A percentile compares a stretch with the other conserved stretches of the same genome.
phyloP scores from a whole-genome alignment of 148 eudicot genomes.

The Tetragonia tetragonoides region DNA sequence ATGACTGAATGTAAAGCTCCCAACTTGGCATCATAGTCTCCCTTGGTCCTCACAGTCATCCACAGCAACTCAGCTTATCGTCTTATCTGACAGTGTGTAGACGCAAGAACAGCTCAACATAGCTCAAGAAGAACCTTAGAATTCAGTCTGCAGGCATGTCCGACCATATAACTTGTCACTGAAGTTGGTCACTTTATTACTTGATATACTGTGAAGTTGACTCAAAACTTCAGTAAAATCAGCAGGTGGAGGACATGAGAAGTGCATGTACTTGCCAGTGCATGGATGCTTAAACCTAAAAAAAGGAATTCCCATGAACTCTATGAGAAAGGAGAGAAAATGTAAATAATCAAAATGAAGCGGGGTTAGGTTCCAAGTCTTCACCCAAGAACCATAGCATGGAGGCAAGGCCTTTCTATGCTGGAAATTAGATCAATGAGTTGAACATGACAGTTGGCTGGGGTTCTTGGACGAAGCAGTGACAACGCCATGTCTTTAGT shows the following conservation, averaged over 20 bases:
- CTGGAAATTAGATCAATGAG: slow-evolving; percentile 51
- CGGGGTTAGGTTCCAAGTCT: slow-evolving; percentile 8
- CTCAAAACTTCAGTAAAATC: slow-evolving; percentile 63
- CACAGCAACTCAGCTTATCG: not conserved
- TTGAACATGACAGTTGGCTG: slow-evolving; percentile 41
- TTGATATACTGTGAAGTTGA: slow-evolving; percentile 40
- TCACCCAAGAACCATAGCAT: slow-evolving; percentile 93
- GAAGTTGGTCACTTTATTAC: slow-evolving; percentile 12
- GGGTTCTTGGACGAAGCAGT: slow-evolving; percentile 58
- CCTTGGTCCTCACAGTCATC: slow-evolving; percentile 1
- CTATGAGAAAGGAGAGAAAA: not conserved
- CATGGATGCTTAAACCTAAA: slow-evolving; percentile 82
- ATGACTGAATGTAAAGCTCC: not conserved
- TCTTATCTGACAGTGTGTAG: slow-evolving; percentile 3
- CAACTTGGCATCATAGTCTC: not conserved
- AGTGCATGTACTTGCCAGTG: slow-evolving; percentile 58
- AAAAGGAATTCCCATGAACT: not conserved
- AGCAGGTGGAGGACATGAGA: slow-evolving; percentile 75
- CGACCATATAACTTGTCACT: not conserved
- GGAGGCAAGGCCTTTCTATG: slow-evolving; percentile 88
- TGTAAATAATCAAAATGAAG: not conserved
- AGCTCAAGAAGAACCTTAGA: not conserved
- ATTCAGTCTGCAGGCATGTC: not conserved
- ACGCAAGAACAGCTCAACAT: not conserved
- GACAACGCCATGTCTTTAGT: slow-evolving; percentile 83